A percentile compares a stretch with the other conserved stretches of the same genome.
These are phyloP conservation scores for Beauveria sp. DNA, from an alignment of 2,329 filamentous ascomycete genomes.

Conservation along the genomic window DNA sequence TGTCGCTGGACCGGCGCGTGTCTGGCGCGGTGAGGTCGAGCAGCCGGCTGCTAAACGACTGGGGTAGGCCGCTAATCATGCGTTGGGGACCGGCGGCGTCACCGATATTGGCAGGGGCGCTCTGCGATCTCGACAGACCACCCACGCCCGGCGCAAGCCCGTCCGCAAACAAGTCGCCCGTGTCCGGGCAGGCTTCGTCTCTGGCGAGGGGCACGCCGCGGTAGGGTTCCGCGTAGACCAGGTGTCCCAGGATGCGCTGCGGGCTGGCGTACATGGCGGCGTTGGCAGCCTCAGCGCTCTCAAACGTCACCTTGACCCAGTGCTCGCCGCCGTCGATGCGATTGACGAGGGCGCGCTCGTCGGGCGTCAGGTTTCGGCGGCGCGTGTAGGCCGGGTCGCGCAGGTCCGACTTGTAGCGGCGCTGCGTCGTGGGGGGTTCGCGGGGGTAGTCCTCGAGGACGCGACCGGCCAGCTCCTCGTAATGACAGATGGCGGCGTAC, in stretches of 20 bases:
- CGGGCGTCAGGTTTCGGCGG: slow-evolving; percentile 55
- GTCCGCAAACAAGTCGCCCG: background rate
- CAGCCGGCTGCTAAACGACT: slow-evolving; percentile 30
- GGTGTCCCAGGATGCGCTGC: slow-evolving; percentile 61
- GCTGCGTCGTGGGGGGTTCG: slow-evolving; percentile 64
- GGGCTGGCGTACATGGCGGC: slow-evolving; percentile 63
- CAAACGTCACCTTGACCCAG: slow-evolving; percentile 86
- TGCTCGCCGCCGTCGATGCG: slow-evolving; percentile 75
- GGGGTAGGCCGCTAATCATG: slow-evolving; percentile 21
- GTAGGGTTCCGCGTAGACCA: slow-evolving; percentile 66
- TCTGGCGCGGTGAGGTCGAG: slow-evolving; percentile 33
- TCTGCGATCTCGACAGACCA: slow-evolving; percentile 27
- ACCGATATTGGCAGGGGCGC: slow-evolving; percentile 25
- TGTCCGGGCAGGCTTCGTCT: slow-evolving; percentile 55
- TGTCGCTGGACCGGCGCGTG: slow-evolving; percentile 46
- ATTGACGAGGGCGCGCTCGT: slow-evolving; percentile 73
- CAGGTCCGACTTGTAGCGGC: slow-evolving; percentile 66
- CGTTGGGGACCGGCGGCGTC: slow-evolving; percentile 22
- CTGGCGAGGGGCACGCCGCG: slow-evolving; percentile 54
- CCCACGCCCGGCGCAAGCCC: slow-evolving; percentile 29
- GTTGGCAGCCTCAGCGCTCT: slow-evolving; percentile 64
- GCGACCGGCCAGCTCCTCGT: slow-evolving; percentile 74
- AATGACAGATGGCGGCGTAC: slow-evolving; percentile 85
- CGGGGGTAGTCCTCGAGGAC: slow-evolving; percentile 93
- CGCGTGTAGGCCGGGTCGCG: slow-evolving; percentile 65